These are phyloP conservation scores for Sugiyamaella mastotermitis DNA, from an alignment of 805 yeast species.

Conservation along the genomic window DNA sequence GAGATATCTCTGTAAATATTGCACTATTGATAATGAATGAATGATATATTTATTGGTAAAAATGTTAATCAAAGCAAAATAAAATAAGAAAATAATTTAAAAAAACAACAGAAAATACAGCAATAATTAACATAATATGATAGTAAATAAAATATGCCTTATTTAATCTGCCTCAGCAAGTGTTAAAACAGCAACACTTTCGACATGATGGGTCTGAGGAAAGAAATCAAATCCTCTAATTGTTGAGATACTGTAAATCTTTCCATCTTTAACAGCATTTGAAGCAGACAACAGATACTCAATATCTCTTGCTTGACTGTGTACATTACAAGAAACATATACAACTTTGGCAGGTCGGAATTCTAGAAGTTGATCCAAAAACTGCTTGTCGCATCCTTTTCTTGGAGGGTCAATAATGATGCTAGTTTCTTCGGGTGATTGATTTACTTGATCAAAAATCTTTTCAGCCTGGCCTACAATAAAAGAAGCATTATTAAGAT, in stretches of 20 bases:
- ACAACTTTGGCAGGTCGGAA: slow-evolving; percentile 82
- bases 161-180: too few species aligned
- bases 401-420: slow-evolving; percentile 96
- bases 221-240: slow-evolving; percentile 94
- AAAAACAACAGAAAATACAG: too few species aligned
- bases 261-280: slow-evolving; percentile 23
- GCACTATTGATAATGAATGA: slow-evolving; percentile 1
- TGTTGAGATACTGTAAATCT: slow-evolving; percentile 67
- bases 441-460: slow-evolving; percentile 59
- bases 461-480: slow-evolving; percentile 90
- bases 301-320: slow-evolving; percentile 92
- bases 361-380: slow-evolving; percentile 75
- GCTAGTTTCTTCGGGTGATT: slow-evolving; percentile 72
- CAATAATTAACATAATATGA: not conserved
- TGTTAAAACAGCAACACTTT: slow-evolving; percentile 71
- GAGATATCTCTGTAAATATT: slow-evolving; percentile 16
- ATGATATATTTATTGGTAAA: not conserved
- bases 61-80: too few species aligned
- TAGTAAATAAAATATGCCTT: too few species aligned
- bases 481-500: slow-evolving; percentile 71
- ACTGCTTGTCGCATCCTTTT: slow-evolving; percentile 89
- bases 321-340: slow-evolving; percentile 96
- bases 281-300: slow-evolving; percentile 60
- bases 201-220: slow-evolving; percentile 92
- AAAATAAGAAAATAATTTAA: too few species aligned